Percentiles rank a stretch among this genome's conserved stretches.
Evolutionary conservation across 2,329 filamentous ascomycete genomes (phyloP).

Genomic region (Phoma sp.): DNA sequence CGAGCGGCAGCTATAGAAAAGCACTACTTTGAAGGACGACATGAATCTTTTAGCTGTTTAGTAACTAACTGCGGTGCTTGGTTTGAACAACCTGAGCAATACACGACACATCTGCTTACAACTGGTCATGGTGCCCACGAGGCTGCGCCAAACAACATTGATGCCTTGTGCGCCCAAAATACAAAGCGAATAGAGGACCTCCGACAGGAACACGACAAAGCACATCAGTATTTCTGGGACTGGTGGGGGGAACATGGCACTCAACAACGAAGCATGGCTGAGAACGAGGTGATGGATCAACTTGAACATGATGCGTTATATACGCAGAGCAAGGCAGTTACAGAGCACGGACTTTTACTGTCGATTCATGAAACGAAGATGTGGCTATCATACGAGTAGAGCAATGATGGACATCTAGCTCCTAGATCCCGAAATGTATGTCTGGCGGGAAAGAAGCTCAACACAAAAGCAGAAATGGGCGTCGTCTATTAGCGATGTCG

Average conservation of each 20-base stretch:
- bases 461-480: too few relatives aligned
- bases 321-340: not conserved
- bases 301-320: not conserved
- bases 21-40: not conserved
- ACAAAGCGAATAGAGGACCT: not conserved
- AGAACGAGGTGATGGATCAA: constrained; percentile 8
- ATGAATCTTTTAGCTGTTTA: constrained; percentile 2
- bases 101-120: not conserved
- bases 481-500: too few relatives aligned
- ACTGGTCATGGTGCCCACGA: not conserved
- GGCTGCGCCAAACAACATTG: too few relatives aligned
- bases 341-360: not conserved
- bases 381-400: too few relatives aligned
- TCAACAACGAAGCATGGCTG: not conserved
- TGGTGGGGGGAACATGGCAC: not conserved
- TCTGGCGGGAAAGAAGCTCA: too few relatives aligned
- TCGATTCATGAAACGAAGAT: too few relatives aligned
- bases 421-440: too few relatives aligned
- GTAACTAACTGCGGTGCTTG: constrained; percentile 1
- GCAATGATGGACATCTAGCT: too few relatives aligned
- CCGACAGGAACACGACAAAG: not conserved
- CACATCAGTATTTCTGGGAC: not conserved
- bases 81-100: not conserved
- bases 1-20: constrained; percentile 1
- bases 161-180: not conserved